Evolutionary conservation across 208 protist genomes (phyloP), one percentile per base, ranked within the genome.

Genomic region (Wallacemonas sp.): DNA sequence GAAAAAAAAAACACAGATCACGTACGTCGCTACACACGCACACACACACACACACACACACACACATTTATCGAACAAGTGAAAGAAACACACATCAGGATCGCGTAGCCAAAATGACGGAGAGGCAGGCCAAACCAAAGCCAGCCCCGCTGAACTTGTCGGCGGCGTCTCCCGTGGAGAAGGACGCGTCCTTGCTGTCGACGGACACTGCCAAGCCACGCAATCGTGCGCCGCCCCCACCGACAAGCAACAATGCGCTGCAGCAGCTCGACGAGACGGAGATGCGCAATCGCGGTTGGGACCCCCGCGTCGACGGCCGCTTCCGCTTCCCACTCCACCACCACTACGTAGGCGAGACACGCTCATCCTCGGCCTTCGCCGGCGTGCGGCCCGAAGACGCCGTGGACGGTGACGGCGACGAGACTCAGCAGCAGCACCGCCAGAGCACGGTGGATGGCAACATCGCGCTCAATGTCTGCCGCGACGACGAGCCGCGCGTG

Each of bases 261-360:
- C 52, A 59, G 32, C 25, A 59, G 50, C 57, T 49, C 18, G 50
- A 44, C 25, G 65, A 70, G 22, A 41, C 23, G 33, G 32, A 72
- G 39, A 50, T 29, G 4, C 26, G 20, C 18, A 55, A 57, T 25
- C 74, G 74, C n/a, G 75, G 74, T 7, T 82, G 76, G 76, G 59
- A 70, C 18, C 65, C 79, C 1, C 33, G 79, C 25, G 36, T 72
- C 10, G 65, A 82, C 57, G 76, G 73, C 10, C 76, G 79, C 57
- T 76, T 86, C 57, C 75, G 75, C 48, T 61, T 86, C 12, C 29
- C 76, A 14, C 72, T 86, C 16, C 36, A 44, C 20, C 79, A 74
- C 45, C 68, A 46, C 46, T 71, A 68, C 42, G 41, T 57, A 14
- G 65, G 70, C 16, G 67, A 74, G 28, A 42, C n/a, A 20, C 16